phyloP scores from a whole-genome alignment of 148 eudicot genomes.

The Vaccinium myrtillus region DNA sequence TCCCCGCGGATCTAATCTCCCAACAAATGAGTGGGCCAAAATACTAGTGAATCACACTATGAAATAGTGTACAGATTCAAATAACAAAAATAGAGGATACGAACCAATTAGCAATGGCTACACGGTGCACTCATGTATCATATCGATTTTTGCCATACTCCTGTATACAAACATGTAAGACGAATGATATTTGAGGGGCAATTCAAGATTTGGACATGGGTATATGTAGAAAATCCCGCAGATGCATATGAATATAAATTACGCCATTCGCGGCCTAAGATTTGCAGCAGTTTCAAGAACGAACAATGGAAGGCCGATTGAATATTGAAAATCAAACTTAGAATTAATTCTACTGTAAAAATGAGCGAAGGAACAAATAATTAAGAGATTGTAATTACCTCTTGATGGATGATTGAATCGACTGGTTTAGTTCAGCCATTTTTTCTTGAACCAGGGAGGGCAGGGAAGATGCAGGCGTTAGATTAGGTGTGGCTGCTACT shows the following conservation, averaged over 20 bases:
- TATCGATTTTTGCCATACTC: not conserved
- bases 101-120: not conserved
- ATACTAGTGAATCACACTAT: not conserved
- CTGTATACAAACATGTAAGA: not conserved
- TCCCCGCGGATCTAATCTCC: not conserved
- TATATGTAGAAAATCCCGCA: not conserved
- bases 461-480: not conserved
- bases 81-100: not conserved
- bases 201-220: not conserved
- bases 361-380: not conserved
- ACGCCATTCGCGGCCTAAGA: not conserved
- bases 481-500: not conserved
- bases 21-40: not conserved
- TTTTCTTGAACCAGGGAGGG: not conserved
- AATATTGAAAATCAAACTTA: not conserved
- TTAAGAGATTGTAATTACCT: not conserved
- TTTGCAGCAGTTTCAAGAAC: not conserved
- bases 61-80: not conserved
- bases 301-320: not conserved
- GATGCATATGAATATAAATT: not conserved
- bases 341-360: not conserved
- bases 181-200: not conserved
- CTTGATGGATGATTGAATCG: not conserved
- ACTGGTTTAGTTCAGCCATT: not conserved
- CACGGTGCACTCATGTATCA: not conserved